These are phyloP conservation scores for Porogramme epimiltina DNA, from an alignment of 1,284 basidiomycete species.

Conservation along the genomic window DNA sequence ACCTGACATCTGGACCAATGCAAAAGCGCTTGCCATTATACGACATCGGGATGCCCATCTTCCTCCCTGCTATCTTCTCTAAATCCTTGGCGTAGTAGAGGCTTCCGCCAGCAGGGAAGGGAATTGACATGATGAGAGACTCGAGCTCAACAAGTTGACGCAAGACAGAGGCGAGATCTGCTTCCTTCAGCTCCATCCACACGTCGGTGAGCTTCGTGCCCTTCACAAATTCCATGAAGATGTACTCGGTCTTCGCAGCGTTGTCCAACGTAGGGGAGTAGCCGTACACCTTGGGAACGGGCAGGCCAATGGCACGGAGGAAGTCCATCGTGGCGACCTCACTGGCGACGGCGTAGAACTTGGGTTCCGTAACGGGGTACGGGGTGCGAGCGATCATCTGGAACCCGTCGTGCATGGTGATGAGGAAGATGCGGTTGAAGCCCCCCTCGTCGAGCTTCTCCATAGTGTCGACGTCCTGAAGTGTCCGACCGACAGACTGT, in stretches of 20 bases:
- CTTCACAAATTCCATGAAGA: slow-evolving; percentile 52
- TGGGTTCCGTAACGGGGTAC: slow-evolving; percentile 45
- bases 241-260: slow-evolving; percentile 50
- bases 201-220: slow-evolving; percentile 47
- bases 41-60: slow-evolving; percentile 35
- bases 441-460: slow-evolving; percentile 47
- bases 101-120: slow-evolving; percentile 55
- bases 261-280: slow-evolving; percentile 53
- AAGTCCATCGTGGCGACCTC: slow-evolving; percentile 54
- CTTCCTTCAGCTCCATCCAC: slow-evolving; percentile 43
- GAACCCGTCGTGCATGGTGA: slow-evolving; percentile 46
- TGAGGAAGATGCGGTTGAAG: slow-evolving; percentile 46
- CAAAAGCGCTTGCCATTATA: slow-evolving; percentile 45
- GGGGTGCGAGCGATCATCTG: slow-evolving; percentile 51
- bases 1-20: slow-evolving; percentile 47
- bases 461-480: slow-evolving; percentile 37
- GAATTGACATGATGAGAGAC: slow-evolving; percentile 48
- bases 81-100: slow-evolving; percentile 49
- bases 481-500: slow-evolving; percentile 39
- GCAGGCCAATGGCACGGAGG: slow-evolving; percentile 47
- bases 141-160: slow-evolving; percentile 50
- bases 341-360: slow-evolving; percentile 48
- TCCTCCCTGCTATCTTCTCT: slow-evolving; percentile 35
- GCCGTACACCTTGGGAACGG: slow-evolving; percentile 50
- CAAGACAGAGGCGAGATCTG: slow-evolving; percentile 43